Percentiles rank a stretch among this genome's conserved stretches.
These are phyloP conservation scores for Tricholoma matsutake DNA, from an alignment of 768 basidiomycete genomes.

Conservation along the genomic window DNA sequence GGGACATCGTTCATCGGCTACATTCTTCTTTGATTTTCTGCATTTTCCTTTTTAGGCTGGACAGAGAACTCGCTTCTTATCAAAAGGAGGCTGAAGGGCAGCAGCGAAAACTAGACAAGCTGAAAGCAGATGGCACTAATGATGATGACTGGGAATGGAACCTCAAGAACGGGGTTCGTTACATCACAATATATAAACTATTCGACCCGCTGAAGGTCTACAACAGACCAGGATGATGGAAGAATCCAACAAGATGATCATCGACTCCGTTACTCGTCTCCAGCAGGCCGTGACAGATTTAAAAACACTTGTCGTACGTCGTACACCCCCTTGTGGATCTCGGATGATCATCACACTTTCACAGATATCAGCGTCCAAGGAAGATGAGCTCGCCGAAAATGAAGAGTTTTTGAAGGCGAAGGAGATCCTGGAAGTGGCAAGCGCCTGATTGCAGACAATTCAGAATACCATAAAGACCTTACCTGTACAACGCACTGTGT, in stretches of 20 bases:
- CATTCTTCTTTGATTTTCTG: constrained; percentile 7
- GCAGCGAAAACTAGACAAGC: constrained; percentile 56
- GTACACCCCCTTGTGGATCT: background rate
- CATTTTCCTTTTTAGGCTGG: constrained; percentile 40
- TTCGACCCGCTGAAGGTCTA: constrained; percentile 12
- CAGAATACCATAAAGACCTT: background rate
- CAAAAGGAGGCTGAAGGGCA: constrained; percentile 60
- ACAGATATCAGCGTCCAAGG: constrained; percentile 44
- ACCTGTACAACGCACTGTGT: background rate
- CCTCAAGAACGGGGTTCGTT: constrained; percentile 67
- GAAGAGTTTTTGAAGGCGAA: constrained; percentile 56
- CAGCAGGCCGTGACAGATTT: constrained; percentile 62
- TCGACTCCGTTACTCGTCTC: constrained; percentile 60
- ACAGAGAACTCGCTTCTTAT: constrained; percentile 69
- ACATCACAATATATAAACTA: background rate
- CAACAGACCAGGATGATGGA: constrained; percentile 62
- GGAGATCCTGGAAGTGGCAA: constrained; percentile 50
- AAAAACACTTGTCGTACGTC: constrained; percentile 63
- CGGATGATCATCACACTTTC: constrained; percentile 6
- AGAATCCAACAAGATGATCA: constrained; percentile 81
- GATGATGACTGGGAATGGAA: constrained; percentile 51
- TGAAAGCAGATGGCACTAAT: constrained; percentile 58
- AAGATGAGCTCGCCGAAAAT: constrained; percentile 37
- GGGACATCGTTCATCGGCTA: constrained; percentile 15
- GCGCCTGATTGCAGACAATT: constrained; percentile 30